Conservation (phyloP, 2,329 filamentous ascomycete genomes). For the Colletotrichum viniferum region DNA sequence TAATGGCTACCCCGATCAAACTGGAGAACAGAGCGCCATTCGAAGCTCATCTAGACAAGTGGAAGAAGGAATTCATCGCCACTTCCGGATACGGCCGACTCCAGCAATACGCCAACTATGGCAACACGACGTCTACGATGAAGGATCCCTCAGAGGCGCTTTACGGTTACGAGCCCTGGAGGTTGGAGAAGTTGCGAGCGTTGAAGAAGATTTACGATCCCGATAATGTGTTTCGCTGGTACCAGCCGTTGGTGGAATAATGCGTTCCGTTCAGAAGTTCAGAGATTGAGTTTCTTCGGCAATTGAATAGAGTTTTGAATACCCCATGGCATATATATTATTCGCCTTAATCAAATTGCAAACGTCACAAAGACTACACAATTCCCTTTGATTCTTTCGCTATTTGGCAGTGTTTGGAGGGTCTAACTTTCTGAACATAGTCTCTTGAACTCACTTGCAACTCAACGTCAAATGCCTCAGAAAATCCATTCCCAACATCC, state of each 20-base stretch:
- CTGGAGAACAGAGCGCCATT: conserved; percentile 33
- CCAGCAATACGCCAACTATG: conserved; percentile 28
- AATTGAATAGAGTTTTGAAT: neutral
- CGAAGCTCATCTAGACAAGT: conserved; percentile 42
- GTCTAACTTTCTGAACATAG: neutral
- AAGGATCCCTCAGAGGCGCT: conserved; percentile 31
- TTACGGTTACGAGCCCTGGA: conserved; percentile 23
- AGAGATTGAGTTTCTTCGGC: neutral
- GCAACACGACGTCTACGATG: conserved; percentile 33
- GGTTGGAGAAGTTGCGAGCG: conserved; percentile 28
- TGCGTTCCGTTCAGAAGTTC: neutral
- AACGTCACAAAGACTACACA: neutral
- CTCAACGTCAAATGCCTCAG: neutral
- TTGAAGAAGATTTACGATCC: conserved; percentile 40
- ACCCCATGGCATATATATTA: neutral
- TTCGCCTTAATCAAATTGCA: neutral
- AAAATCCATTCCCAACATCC: neutral
- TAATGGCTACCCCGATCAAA: conserved; percentile 34
- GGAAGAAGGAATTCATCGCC: conserved; percentile 34
- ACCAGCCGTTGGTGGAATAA: conserved; percentile 8
- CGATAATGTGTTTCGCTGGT: conserved; percentile 34
- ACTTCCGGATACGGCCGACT: conserved; percentile 22
- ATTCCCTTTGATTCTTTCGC: neutral
- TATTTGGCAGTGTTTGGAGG: neutral
- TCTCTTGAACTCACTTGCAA: neutral